These are phyloP conservation scores for Rhizophlyctis rosea DNA, from an alignment of 192 early-diverging fungal genomes.

Conservation along the genomic window DNA sequence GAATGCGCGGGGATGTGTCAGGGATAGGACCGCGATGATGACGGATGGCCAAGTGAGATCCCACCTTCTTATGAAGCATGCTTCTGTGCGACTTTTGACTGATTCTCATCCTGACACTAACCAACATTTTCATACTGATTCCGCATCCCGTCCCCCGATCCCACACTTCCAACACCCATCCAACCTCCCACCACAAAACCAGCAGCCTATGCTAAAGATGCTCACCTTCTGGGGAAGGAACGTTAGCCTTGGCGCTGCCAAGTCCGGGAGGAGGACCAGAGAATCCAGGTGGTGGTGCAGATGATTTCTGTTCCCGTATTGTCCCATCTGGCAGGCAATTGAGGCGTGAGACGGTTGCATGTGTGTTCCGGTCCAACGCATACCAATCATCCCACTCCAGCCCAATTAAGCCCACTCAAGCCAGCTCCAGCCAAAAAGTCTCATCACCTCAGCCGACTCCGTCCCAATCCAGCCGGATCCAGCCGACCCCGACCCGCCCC, in stretches of 20 bases:
- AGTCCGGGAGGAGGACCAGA: not conserved
- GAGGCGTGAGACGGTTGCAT: not conserved
- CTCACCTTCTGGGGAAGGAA: slow-evolving; percentile 3
- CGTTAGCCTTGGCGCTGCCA: not conserved
- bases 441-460: slow-evolving; percentile 21
- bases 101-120: too few relatives aligned
- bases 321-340: not conserved
- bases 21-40: too few relatives aligned
- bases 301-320: not conserved
- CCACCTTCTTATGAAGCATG: not conserved
- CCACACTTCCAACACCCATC: too few relatives aligned
- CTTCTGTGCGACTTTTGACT: not conserved
- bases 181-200: too few relatives aligned
- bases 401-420: slow-evolving; percentile 10
- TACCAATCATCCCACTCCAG: not conserved
- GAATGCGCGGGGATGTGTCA: too few relatives aligned
- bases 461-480: slow-evolving; percentile 13
- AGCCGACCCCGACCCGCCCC: slow-evolving; percentile 2
- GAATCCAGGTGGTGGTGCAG: slow-evolving; percentile 8
- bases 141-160: too few relatives aligned
- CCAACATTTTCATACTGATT: too few relatives aligned
- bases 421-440: slow-evolving; percentile 16
- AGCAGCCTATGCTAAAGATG: not conserved
- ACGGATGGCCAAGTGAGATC: too few relatives aligned
- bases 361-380: slow-evolving; percentile 5